A percentile compares a stretch with the other conserved stretches of the same genome.
Conservation (phyloP, 163 green algal species). For the Scenedesmus sp. region DNA sequence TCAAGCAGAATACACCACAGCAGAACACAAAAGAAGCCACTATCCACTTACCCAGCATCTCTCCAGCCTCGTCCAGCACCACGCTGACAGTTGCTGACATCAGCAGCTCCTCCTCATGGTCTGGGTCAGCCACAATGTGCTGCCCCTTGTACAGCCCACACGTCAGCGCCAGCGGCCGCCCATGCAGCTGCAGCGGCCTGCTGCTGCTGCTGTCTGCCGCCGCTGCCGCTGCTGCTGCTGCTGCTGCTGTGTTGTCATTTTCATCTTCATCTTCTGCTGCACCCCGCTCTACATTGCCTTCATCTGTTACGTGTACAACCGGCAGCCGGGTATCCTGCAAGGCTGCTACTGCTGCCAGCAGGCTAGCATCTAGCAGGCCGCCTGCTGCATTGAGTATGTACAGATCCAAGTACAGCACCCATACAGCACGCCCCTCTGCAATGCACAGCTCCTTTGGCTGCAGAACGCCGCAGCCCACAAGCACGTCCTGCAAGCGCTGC, state of each 20-base stretch:
- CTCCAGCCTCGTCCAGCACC: constrained; percentile 21
- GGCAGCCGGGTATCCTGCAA: constrained; percentile 68
- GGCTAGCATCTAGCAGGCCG: constrained; percentile 70
- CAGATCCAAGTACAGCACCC: constrained; percentile 74
- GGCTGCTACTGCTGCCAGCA: constrained; percentile 76
- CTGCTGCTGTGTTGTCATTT: neutral
- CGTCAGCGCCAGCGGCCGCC: constrained; percentile 8
- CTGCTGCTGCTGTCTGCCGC: neutral
- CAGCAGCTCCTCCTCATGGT: constrained; percentile 49
- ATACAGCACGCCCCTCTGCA: constrained; percentile 62
- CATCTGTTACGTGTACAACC: constrained; percentile 56
- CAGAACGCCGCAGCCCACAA: constrained; percentile 52
- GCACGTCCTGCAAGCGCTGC: constrained; percentile 57
- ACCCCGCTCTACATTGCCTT: constrained; percentile 61
- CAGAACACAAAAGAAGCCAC: neutral
- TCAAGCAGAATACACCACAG: neutral
- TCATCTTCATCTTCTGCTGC: neutral
- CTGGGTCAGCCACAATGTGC: constrained; percentile 43
- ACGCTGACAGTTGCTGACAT: constrained; percentile 44
- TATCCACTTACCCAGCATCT: constrained; percentile 35
- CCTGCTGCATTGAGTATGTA: constrained; percentile 84
- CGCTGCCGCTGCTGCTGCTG: constrained; percentile 10
- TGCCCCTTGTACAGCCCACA: constrained; percentile 45
- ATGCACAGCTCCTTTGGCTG: constrained; percentile 74
- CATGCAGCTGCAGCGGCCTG: constrained; percentile 34